These are phyloP conservation scores for Annulohypoxylon truncatum DNA, from an alignment of 2,329 filamentous ascomycete species.

Conservation along the genomic window DNA sequence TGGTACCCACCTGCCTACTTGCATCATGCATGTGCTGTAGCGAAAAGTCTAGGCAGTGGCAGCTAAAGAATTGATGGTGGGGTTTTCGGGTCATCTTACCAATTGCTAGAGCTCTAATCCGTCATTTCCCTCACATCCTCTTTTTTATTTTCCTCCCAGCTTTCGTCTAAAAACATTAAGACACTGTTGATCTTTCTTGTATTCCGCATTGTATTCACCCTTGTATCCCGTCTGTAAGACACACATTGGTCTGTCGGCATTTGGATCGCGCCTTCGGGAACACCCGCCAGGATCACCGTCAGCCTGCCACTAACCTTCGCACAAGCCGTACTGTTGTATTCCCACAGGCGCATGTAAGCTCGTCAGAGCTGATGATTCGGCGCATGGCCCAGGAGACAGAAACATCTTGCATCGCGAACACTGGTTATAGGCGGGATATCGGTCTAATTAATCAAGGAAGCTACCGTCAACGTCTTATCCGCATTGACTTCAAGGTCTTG, in stretches of 20 bases:
- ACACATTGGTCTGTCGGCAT: neutral
- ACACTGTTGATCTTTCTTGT: too few relatives aligned
- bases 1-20: constrained; percentile 19
- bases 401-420: neutral
- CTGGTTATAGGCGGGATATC: constrained; percentile 13
- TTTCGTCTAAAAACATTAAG: too few relatives aligned
- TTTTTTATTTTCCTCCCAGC: constrained; percentile 11
- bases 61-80: constrained; percentile 29
- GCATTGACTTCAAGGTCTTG: neutral
- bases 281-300: constrained; percentile 1
- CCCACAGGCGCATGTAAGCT: constrained; percentile 20
- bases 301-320: neutral
- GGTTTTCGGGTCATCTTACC: constrained; percentile 18
- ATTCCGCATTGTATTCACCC: neutral
- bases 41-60: constrained; percentile 3
- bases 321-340: constrained; percentile 2
- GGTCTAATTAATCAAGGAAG: neutral
- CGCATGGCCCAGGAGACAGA: constrained; percentile 21
- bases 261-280: neutral
- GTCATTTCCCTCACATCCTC: constrained; percentile 25
- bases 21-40: constrained; percentile 22
- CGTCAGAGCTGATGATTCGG: constrained; percentile 19
- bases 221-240: constrained; percentile 8
- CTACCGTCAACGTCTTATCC: neutral
- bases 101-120: constrained; percentile 9